A percentile compares a stretch with the other conserved stretches of the same genome.
These are phyloP conservation scores for Penicillium simplicissimum DNA, from an alignment of 495 filamentous ascomycete species.

Conservation along the genomic window DNA sequence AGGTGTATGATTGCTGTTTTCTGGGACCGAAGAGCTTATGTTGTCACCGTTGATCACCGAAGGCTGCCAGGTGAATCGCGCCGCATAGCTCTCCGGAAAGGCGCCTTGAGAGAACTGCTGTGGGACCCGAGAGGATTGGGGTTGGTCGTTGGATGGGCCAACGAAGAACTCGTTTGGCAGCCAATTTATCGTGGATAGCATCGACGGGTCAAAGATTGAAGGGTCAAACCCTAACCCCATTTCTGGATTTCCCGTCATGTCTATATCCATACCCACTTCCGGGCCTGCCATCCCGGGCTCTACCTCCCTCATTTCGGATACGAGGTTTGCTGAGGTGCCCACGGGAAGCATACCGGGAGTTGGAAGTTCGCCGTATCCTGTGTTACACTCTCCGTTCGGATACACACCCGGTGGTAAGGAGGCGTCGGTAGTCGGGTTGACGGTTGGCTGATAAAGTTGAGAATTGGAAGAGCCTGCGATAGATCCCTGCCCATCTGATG, in stretches of 20 bases:
- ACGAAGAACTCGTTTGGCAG: conserved; percentile 32
- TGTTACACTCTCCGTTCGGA: conserved; percentile 7
- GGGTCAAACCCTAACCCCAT: conserved; percentile 26
- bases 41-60: conserved; percentile 27
- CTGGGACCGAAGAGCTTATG: conserved; percentile 19
- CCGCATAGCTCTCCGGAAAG: conserved; percentile 18
- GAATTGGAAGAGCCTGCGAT: conserved; percentile 4
- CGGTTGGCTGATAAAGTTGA: conserved; percentile 12
- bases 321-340: conserved; percentile 9
- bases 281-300: conserved; percentile 18
- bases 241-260: conserved; percentile 27
- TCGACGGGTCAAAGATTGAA: conserved; percentile 29
- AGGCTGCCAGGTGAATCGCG: conserved; percentile 35
- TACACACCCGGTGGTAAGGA: conserved; percentile 15
- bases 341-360: conserved; percentile 16
- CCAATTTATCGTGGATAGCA: conserved; percentile 41
- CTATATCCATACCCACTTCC: conserved; percentile 21
- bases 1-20: conserved; percentile 25
- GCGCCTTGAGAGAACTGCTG: conserved; percentile 24
- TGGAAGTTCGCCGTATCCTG: conserved; percentile 17
- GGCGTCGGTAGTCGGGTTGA: conserved; percentile 6
- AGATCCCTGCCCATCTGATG: conserved; percentile 11
- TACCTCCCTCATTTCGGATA: conserved; percentile 13
- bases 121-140: conserved; percentile 11
- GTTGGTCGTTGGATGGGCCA: conserved; percentile 13